Base-by-base conservation (phyloP, 495 filamentous ascomycete species). In the Lasiosphaeris hirsuta region DNA sequence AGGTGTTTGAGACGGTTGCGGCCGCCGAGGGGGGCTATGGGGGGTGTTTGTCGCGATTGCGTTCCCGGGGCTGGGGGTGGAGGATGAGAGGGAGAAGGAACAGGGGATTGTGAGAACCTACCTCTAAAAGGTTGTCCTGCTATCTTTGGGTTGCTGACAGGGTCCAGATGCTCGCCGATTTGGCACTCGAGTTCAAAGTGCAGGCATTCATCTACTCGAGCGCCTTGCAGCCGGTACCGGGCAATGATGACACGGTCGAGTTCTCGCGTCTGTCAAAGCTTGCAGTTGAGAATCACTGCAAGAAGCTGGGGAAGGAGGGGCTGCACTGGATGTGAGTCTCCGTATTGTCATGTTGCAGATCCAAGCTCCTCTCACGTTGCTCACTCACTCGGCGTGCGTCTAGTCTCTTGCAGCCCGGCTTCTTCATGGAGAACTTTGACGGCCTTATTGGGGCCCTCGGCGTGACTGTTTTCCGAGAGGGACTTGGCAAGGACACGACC, bases 351-450 rank as follows among this genome's bases (percentile, higher is more conserved):
- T 5, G 58, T 50, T 30, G 7, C 18, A 34, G 11, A 7, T 38
- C 10, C 2, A 30, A 30, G 23, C 5, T 2, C 23, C 2, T 30
- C n/a, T 17, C 33, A 14, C 9, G 10, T 9, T 11, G 34, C 9
- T 14, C 10, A 15, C 49, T 38, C n/a, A n/a, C n/a, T n/a, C n/a
- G n/a, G n/a, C n/a, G n/a, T 15, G n/a, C 33, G 36, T 10, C 57
- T 37, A 77, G 70, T 3, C 66, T 76, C 23, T 47, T 78, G 10
- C 63, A 72, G 35, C 75, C 75, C 4, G 69, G 70, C 1, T 68
- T 73, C 45, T 78, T 78, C 59, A 70, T 73, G 66, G 75, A 78
- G 57, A 76, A 75, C 49, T 65, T 72, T 18, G 64, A 68, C 9
- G 68, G 63, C 1, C 48, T 61, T 1, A 39, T 71, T 15, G 70